Base-by-base conservation (phyloP, 805 yeast species). In the Metschnikowia reukaufii region DNA sequence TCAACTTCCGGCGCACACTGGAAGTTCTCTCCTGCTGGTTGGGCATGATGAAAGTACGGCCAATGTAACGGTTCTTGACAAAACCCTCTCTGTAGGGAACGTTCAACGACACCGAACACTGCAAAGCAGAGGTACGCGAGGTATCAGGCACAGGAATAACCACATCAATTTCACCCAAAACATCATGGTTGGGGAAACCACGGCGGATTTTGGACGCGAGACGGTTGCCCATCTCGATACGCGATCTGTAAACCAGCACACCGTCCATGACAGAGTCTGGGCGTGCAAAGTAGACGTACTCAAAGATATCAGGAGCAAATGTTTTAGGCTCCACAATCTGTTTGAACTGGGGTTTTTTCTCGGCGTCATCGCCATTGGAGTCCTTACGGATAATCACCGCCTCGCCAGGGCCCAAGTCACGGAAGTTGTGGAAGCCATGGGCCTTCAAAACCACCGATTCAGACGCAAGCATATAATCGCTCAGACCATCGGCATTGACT, bases 71-170 rank as follows among this genome's bases (percentile, higher is more conserved):
- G 73, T 94, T 94, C 68, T 94, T 94, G 53, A 94, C 95, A 64
- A 94, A 94, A 20, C 97, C 99, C 71, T 94, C 99, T 63, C 99
- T 81, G 70, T 89, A 94, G 16, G 96, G 95, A 16, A 89, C 64
- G 39, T 82, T 79, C 52, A 94, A 75, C 39, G 82, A 74, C 31
- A 86, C 91, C 1, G 98, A 92, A 68, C 96, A 86, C 63, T 94
- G 94, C 50, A 91, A 69, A 0, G 98, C 98, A 18, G 96, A 84
- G 36, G 95, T 91, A 68, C 98, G 81, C n/a, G 98, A 84, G 6
- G 99, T 94, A 66, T 94, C 99, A 9, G 99, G 99, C 12, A 94
- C 99, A 2, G 99, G 97, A 48, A 94, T 88, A 32, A 94, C 96
- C 39, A 92, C 99, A 60, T 94, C 99, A 46, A 94, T 84, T 50